These are phyloP conservation scores for Hanseniaspora lachancei DNA, from an alignment of 805 yeast species.

Conservation along the genomic window DNA sequence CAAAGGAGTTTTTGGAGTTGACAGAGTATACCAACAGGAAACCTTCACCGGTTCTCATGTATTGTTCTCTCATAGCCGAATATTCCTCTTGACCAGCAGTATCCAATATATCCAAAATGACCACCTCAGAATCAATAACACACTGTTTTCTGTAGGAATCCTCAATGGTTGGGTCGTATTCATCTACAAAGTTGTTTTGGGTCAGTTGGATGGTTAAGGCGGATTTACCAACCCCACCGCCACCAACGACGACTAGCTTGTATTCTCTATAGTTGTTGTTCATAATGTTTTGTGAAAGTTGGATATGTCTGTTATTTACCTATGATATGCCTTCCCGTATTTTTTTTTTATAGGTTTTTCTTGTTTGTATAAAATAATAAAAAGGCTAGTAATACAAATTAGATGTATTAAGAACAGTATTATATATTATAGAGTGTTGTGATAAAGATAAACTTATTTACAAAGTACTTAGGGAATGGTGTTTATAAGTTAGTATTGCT, in stretches of 20 bases:
- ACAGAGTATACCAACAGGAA: conserved; percentile 79
- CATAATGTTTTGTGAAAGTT: neutral
- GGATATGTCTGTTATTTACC: neutral
- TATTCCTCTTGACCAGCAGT: conserved; percentile 98
- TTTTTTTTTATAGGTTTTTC: neutral
- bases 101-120: conserved; percentile 76
- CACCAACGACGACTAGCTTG: conserved; percentile 92
- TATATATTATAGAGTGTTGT: too few species aligned
- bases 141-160: conserved; percentile 82
- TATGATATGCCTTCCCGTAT: neutral
- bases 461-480: too few species aligned
- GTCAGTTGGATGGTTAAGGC: conserved; percentile 91
- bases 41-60: conserved; percentile 94
- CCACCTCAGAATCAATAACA: conserved; percentile 64
- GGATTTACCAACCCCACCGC: conserved; percentile 97
- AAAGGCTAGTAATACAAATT: too few species aligned
- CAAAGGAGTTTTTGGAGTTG: conserved; percentile 72
- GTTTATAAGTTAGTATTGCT: too few species aligned
- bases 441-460: neutral
- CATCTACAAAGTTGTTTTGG: conserved; percentile 91
- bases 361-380: too few species aligned
- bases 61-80: conserved; percentile 84
- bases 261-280: conserved; percentile 49
- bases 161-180: conserved; percentile 96
- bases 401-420: too few species aligned